Evolutionary conservation across 2,329 filamentous ascomycete species (phyloP).

Genomic region (Calonectria crousiana): DNA sequence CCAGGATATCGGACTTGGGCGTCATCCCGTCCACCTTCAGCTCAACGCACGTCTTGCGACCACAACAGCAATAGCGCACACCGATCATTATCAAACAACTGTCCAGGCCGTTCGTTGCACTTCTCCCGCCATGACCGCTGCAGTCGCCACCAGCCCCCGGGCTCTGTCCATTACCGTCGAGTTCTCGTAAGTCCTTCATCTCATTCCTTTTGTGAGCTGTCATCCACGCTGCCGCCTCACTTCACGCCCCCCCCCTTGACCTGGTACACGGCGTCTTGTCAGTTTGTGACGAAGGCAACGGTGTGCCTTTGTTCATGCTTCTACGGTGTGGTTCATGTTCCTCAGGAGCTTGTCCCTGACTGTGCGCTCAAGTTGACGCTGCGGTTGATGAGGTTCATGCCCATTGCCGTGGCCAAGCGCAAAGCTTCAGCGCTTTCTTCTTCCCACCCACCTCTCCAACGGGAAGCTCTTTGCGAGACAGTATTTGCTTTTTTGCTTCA

Average conservation of each 20-base stretch:
- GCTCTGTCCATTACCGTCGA: constrained; percentile 75
- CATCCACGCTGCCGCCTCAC: constrained; percentile 31
- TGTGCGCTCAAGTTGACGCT: constrained; percentile 7
- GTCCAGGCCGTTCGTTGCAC: background rate
- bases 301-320: background rate
- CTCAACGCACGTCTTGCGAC: background rate
- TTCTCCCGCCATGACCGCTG: constrained; percentile 34
- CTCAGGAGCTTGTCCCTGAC: constrained; percentile 19
- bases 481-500: constrained; percentile 19
- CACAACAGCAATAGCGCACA: constrained; percentile 6
- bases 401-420: background rate
- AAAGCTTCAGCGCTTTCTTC: constrained; percentile 2
- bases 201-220: constrained; percentile 42
- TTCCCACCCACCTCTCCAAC: constrained; percentile 10
- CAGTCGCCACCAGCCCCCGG: constrained; percentile 39
- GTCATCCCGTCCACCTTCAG: background rate
- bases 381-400: constrained; percentile 9
- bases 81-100: constrained; percentile 8
- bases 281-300: background rate
- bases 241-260: constrained; percentile 17
- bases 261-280: constrained; percentile 4
- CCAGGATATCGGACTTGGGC: constrained; percentile 21
- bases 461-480: background rate
- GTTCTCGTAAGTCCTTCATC: constrained; percentile 65
- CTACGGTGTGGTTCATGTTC: background rate